Percentiles rank a stretch among this genome's conserved stretches.
Conservation (phyloP, 495 filamentous ascomycete genomes). For the Cercophora samala region DNA sequence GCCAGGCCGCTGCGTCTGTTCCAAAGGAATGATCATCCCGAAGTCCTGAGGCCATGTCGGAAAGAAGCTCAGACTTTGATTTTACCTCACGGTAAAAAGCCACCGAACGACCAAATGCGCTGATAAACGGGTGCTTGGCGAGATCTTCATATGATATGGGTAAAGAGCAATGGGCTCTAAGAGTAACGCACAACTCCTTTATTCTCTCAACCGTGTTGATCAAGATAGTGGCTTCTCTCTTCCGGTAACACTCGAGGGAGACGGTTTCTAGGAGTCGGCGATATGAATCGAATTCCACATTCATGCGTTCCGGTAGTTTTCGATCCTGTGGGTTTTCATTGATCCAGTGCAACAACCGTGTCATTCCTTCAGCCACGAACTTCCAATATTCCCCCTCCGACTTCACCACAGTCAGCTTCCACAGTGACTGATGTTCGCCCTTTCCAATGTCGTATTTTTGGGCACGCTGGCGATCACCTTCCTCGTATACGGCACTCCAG, state of each 20-base stretch:
- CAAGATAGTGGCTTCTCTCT: neutral
- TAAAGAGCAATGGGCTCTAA: neutral
- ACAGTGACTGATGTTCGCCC: neutral
- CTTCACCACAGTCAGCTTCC: neutral
- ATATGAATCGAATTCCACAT: too few species aligned
- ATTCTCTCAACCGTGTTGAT: neutral
- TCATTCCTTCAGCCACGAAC: neutral
- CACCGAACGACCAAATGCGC: neutral
- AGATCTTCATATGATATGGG: neutral
- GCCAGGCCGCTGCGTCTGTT: neutral
- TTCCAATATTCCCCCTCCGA: neutral
- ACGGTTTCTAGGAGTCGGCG: neutral
- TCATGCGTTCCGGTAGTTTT: neutral
- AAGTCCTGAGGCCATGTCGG: too few species aligned
- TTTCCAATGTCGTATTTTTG: neutral
- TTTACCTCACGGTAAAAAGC: neutral
- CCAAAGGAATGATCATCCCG: too few species aligned
- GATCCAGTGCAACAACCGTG: neutral
- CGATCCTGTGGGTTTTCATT: neutral
- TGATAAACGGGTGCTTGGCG: neutral
- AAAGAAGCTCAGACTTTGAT: neutral
- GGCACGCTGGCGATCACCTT: slow-evolving; percentile 3
- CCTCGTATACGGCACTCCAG: slow-evolving; percentile 3
- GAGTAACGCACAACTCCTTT: neutral
- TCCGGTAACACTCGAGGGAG: too few species aligned